phyloP scores from a whole-genome alignment of 2,329 filamentous ascomycete species.

The Scedosporium boydii region DNA sequence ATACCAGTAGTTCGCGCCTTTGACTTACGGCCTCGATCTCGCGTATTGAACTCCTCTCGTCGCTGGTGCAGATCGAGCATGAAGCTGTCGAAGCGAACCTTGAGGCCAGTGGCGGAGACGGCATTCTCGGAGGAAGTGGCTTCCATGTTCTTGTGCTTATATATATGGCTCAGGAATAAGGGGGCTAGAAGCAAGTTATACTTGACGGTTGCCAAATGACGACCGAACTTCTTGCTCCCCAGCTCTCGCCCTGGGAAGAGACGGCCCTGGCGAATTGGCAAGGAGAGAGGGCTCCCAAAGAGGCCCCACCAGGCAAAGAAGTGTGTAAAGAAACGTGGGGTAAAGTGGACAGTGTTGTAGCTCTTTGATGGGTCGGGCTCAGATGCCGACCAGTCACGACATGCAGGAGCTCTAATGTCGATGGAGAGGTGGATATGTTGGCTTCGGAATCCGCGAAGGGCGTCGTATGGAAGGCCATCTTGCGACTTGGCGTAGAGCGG shows the following conservation, averaged over 20 bases:
- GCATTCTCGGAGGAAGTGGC: slow-evolving; percentile 62
- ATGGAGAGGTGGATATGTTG: slow-evolving; percentile 94
- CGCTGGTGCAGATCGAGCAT: slow-evolving; percentile 95
- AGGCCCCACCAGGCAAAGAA: slow-evolving; percentile 98
- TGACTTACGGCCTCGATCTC: slow-evolving; percentile 65
- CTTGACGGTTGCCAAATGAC: slow-evolving; percentile 96
- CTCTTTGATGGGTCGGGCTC: slow-evolving; percentile 71
- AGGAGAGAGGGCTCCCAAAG: slow-evolving; percentile 87
- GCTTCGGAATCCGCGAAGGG: slow-evolving; percentile 93
- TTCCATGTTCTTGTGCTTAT: slow-evolving; percentile 95
- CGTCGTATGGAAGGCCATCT: slow-evolving; percentile 61
- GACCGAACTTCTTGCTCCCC: slow-evolving; percentile 96
- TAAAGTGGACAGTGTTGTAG: slow-evolving; percentile 94
- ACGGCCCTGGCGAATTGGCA: slow-evolving; percentile 84
- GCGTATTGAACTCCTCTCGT: slow-evolving; percentile 80
- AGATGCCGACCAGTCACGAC: slow-evolving; percentile 75
- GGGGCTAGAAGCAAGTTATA: slow-evolving; percentile 90
- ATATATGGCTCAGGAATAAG: slow-evolving; percentile 90
- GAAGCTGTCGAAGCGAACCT: slow-evolving; percentile 91
- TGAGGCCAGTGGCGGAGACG: slow-evolving; percentile 90
- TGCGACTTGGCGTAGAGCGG: slow-evolving; percentile 61
- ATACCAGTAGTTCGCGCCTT: slow-evolving; percentile 81
- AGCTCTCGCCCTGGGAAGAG: slow-evolving; percentile 91
- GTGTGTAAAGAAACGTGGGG: slow-evolving; percentile 93
- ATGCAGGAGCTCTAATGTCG: slow-evolving; percentile 76